Percentiles rank a stretch among this genome's conserved stretches.
Evolutionary conservation across 306 rosid species (phyloP).

Genomic region (Rubus idaeus): DNA sequence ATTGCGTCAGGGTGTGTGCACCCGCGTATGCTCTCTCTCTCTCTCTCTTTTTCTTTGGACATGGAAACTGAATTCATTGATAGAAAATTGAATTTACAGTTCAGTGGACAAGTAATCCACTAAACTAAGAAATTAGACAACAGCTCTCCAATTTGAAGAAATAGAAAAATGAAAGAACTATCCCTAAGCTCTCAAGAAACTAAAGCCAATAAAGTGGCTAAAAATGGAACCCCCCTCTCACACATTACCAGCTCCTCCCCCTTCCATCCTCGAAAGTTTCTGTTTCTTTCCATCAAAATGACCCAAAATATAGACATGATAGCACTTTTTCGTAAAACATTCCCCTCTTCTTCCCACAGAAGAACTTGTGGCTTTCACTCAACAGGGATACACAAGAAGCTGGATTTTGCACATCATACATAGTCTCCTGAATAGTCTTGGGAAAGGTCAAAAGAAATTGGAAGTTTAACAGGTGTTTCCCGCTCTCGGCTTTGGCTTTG

Average conservation of each 20-base stretch:
- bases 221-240: not conserved
- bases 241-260: not conserved
- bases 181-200: not conserved
- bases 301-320: not conserved
- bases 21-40: too few relatives aligned
- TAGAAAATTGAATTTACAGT: not conserved
- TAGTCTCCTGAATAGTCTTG: not conserved
- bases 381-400: not conserved
- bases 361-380: not conserved
- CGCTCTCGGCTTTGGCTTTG: too few relatives aligned
- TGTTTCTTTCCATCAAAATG: not conserved
- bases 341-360: not conserved
- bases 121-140: not conserved
- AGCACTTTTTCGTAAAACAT: not conserved
- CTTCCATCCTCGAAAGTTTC: not conserved
- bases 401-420: not conserved
- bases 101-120: not conserved
- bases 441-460: not conserved
- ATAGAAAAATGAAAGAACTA: not conserved
- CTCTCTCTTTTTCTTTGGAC: not conserved
- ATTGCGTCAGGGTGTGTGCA: not conserved
- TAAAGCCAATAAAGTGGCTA: not conserved
- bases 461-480: not conserved
- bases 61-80: not conserved
- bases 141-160: not conserved